Conservation (phyloP, 164 flowering plant genomes). For the Berberis thunbergii region DNA sequence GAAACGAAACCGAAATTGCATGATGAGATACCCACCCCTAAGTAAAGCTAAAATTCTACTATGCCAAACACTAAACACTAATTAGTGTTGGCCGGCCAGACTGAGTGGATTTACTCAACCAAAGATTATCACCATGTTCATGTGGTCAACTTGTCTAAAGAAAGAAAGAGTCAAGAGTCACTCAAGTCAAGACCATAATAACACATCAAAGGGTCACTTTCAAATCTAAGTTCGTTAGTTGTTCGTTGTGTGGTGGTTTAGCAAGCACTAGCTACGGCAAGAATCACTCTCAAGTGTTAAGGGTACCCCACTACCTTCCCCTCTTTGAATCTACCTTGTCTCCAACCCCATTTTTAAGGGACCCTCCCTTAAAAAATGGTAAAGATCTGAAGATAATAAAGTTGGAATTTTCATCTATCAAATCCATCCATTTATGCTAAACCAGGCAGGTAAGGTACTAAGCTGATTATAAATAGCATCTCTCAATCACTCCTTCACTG, state of each 20-base stretch:
- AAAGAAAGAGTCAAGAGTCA: too few relatives aligned
- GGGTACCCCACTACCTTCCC: neutral
- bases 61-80: too few relatives aligned
- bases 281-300: slow-evolving; percentile 9
- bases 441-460: slow-evolving; percentile 7
- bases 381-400: too few relatives aligned
- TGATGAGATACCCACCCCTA: too few relatives aligned
- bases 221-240: slow-evolving; percentile 8
- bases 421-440: too few relatives aligned
- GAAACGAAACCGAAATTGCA: too few relatives aligned
- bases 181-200: neutral
- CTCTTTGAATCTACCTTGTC: neutral
- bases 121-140: too few relatives aligned
- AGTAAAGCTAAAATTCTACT: too few relatives aligned
- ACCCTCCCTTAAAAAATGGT: too few relatives aligned
- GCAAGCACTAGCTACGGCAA: slow-evolving; percentile 25
- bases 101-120: too few relatives aligned
- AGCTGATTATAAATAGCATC: slow-evolving; percentile 22
- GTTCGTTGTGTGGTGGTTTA: slow-evolving; percentile 10
- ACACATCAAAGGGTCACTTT: neutral
- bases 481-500: neutral
- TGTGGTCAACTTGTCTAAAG: too few relatives aligned
- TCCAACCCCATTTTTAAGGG: neutral
- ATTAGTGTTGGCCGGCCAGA: too few relatives aligned
- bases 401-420: neutral